Percentiles rank a stretch among this genome's conserved stretches.
These are phyloP conservation scores for Russula dissimulans DNA, from an alignment of 768 basidiomycete species.

Conservation along the genomic window DNA sequence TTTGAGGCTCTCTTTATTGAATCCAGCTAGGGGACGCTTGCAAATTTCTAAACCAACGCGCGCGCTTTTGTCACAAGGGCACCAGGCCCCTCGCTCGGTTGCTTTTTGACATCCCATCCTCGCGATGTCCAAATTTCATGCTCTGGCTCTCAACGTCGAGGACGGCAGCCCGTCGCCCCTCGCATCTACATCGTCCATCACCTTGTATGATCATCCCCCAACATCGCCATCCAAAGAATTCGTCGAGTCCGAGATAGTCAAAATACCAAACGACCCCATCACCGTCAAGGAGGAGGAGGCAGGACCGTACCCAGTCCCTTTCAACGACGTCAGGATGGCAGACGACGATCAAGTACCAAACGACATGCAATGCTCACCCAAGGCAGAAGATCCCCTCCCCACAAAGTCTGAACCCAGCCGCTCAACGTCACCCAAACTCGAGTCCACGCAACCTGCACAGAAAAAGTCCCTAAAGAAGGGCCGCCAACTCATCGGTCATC, in stretches of 20 bases:
- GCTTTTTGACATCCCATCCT: neutral
- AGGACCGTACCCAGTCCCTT: slow-evolving; percentile 25
- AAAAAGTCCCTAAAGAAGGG: slow-evolving; percentile 24
- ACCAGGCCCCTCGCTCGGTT: slow-evolving; percentile 7
- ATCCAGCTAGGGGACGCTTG: neutral
- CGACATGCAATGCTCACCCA: slow-evolving; percentile 22
- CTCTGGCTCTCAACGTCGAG: slow-evolving; percentile 15
- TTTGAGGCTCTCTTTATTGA: slow-evolving; percentile 6
- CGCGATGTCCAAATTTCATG: slow-evolving; percentile 15
- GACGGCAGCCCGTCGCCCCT: slow-evolving; percentile 1
- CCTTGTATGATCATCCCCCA: slow-evolving; percentile 10
- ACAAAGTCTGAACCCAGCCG: slow-evolving; percentile 27
- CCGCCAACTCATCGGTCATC: slow-evolving; percentile 69
- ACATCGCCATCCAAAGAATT: slow-evolving; percentile 6
- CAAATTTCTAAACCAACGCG: neutral
- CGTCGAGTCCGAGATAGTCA: slow-evolving; percentile 5
- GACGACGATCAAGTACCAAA: slow-evolving; percentile 7
- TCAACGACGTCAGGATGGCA: slow-evolving; percentile 24
- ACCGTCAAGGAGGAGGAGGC: slow-evolving; percentile 16
- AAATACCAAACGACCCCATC: slow-evolving; percentile 14
- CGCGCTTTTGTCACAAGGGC: slow-evolving; percentile 1
- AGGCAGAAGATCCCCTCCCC: slow-evolving; percentile 24
- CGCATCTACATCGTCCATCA: slow-evolving; percentile 15
- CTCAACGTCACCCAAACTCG: slow-evolving; percentile 30
- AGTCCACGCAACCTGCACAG: slow-evolving; percentile 21